Percentiles rank a stretch among this genome's conserved stretches.
These are phyloP conservation scores for Stevia rebaudiana DNA, from an alignment of 140 eudicot species.

Conservation along the genomic window DNA sequence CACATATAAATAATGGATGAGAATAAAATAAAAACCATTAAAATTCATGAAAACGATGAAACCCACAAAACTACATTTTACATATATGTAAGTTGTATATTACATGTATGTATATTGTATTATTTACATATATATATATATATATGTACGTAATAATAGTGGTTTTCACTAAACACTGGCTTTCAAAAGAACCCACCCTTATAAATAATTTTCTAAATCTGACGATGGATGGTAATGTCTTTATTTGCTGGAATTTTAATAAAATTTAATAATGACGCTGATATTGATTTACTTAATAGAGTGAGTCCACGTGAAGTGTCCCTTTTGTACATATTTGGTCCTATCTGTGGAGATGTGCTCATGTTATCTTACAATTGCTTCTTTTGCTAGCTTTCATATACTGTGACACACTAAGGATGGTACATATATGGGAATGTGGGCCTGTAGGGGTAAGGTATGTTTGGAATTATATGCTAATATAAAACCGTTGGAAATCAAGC, in stretches of 20 bases:
- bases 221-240: background rate
- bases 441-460: background rate
- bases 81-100: too few species aligned
- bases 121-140: too few species aligned
- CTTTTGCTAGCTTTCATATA: slow-evolving; percentile 21
- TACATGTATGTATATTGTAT: too few species aligned
- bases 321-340: slow-evolving; percentile 20
- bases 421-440: background rate
- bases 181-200: too few species aligned
- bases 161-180: too few species aligned
- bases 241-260: slow-evolving; percentile 2
- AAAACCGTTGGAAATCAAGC: too few species aligned
- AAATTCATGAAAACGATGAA: too few species aligned
- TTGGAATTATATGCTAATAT: background rate
- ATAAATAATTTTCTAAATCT: slow-evolving; percentile 10
- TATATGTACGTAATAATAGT: too few species aligned
- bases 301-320: slow-evolving; percentile 34
- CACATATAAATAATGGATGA: background rate
- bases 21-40: too few species aligned
- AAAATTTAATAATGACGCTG: background rate
- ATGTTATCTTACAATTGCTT: slow-evolving; percentile 27
- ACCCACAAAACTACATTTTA: too few species aligned
- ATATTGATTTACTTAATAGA: background rate
- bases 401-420: slow-evolving; percentile 7
- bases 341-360: slow-evolving; percentile 18